Evolutionary conservation across 345 rosid genomes (phyloP).

Genomic region (Syzygium jambos): DNA sequence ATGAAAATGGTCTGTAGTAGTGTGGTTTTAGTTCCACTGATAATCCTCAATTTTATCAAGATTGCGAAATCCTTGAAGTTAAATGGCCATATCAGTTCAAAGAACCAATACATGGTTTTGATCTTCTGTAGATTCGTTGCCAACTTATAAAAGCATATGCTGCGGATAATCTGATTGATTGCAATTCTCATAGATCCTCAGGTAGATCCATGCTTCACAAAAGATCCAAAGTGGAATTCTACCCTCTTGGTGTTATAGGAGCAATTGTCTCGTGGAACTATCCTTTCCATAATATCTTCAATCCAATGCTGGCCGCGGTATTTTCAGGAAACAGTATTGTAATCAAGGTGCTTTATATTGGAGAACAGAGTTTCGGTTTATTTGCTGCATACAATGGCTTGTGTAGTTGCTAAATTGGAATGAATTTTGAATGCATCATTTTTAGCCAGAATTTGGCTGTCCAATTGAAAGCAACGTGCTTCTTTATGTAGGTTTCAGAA

Average conservation of each 20-base stretch:
- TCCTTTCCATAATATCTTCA: conserved; percentile 97
- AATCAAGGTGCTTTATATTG: conserved; percentile 50
- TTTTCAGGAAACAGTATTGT: conserved; percentile 95
- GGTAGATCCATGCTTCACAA: conserved; percentile 98
- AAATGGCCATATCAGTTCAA: background rate
- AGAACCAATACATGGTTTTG: background rate
- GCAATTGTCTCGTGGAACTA: conserved; percentile 99
- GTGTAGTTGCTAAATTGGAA: background rate
- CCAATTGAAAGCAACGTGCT: background rate
- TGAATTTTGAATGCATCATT: background rate
- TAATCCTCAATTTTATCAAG: background rate
- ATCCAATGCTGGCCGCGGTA: conserved; percentile 96
- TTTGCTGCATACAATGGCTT: background rate
- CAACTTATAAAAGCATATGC: background rate
- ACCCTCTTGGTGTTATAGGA: conserved; percentile 93
- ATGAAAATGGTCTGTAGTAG: background rate
- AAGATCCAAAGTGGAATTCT: conserved; percentile 80
- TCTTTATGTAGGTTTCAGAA: conserved; percentile 62
- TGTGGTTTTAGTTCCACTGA: background rate
- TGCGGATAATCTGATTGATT: background rate
- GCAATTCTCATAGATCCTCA: conserved; percentile 46
- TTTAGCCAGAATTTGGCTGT: background rate
- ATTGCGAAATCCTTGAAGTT: background rate
- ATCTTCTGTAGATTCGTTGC: background rate
- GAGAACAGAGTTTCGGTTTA: background rate